These are phyloP conservation scores for Aristolochia fimbriata DNA, from an alignment of 164 flowering plant species.

Conservation along the genomic window DNA sequence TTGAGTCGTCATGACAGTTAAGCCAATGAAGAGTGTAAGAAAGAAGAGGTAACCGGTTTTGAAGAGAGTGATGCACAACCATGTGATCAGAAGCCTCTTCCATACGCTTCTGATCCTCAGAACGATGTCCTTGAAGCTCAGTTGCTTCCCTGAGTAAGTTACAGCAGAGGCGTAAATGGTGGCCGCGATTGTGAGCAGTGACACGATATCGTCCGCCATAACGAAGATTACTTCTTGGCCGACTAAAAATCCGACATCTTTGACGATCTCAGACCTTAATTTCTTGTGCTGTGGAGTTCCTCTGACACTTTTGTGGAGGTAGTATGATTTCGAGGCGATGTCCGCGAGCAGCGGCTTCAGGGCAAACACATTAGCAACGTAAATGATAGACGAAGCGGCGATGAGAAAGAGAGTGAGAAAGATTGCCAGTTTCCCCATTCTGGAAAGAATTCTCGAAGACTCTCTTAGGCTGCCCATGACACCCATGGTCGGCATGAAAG, in stretches of 20 bases:
- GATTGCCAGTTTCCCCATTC: not conserved
- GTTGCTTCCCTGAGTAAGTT: constrained; percentile 2
- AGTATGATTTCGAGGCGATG: not conserved
- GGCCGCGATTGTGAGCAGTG: constrained; percentile 5
- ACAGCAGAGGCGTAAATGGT: constrained; percentile 5
- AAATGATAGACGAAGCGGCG: not conserved
- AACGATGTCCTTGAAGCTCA: constrained; percentile 3
- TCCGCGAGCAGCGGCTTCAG: not conserved
- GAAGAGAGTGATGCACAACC: constrained; percentile 5
- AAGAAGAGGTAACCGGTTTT: not conserved
- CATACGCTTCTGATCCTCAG: constrained; percentile 6
- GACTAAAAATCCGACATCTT: constrained; percentile 2
- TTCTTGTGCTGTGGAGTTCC: not conserved
- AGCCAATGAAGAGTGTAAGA: not conserved
- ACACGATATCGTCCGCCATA: constrained; percentile 1
- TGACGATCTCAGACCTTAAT: too few species aligned
- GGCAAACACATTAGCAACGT: not conserved
- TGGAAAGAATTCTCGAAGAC: not conserved
- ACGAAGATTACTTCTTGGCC: constrained; percentile 9
- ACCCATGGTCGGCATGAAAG: not conserved
- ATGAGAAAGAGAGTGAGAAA: not conserved
- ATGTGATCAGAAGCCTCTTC: constrained; percentile 18
- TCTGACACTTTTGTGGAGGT: not conserved
- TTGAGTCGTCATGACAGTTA: not conserved
- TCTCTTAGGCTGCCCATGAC: constrained; percentile 1